Percentiles rank a stretch among this genome's conserved stretches.
Conservation (phyloP, 78 protist genomes). For the Chrysochromulina parva region DNA sequence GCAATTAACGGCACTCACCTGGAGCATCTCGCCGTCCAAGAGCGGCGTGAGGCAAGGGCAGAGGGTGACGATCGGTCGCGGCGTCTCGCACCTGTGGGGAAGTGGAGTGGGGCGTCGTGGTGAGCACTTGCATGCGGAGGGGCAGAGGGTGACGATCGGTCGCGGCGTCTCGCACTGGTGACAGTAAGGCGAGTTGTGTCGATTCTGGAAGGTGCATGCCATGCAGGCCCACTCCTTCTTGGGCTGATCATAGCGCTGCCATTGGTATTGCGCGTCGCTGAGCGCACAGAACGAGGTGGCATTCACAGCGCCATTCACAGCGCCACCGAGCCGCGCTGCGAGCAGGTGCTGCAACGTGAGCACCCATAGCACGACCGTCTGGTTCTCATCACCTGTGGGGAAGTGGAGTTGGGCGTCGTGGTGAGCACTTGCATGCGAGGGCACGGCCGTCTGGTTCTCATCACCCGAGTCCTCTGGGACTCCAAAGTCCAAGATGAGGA, state of each 20-base stretch:
- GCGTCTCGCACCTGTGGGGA: background rate
- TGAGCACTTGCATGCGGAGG: background rate
- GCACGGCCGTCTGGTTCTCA: too few relatives aligned
- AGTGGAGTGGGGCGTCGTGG: too few relatives aligned
- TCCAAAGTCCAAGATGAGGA: too few relatives aligned
- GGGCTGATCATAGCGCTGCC: background rate
- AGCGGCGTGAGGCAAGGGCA: background rate
- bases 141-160: background rate
- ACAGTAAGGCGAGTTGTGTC: background rate
- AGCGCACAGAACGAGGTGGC: too few relatives aligned
- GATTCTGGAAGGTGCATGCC: background rate
- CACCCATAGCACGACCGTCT: background rate
- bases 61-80: background rate
- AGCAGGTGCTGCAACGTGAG: background rate
- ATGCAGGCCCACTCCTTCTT: slow-evolving; percentile 11
- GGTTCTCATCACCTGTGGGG: background rate
- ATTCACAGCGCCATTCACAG: too few relatives aligned
- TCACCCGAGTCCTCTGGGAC: too few relatives aligned
- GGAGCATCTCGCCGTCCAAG: background rate
- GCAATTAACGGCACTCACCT: too few relatives aligned
- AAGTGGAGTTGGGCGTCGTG: too few relatives aligned
- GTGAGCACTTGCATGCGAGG: too few relatives aligned
- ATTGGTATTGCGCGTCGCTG: background rate
- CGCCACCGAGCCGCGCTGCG: background rate
- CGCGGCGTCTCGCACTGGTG: background rate